A percentile compares a stretch with the other conserved stretches of the same genome.
These are phyloP conservation scores for Primulina tabacum DNA, from an alignment of 257 asterid genomes.

Conservation along the genomic window DNA sequence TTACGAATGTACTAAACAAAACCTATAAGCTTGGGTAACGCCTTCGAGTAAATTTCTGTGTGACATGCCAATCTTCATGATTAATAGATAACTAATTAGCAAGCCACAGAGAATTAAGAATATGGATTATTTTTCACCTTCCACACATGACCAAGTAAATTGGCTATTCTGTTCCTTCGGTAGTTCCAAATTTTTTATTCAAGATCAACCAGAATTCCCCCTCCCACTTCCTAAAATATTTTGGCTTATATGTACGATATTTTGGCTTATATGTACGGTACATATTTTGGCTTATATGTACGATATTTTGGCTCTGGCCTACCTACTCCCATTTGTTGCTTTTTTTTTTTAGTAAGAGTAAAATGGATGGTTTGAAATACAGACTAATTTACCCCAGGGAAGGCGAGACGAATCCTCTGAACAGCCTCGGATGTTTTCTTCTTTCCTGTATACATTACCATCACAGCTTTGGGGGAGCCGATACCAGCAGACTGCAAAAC, in stretches of 20 bases:
- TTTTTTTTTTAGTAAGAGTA: background rate
- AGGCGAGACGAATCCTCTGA: constrained; percentile 86
- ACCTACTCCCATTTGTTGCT: background rate
- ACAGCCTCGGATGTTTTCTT: constrained; percentile 73
- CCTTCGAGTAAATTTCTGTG: background rate
- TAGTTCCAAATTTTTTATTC: background rate
- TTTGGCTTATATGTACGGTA: no score
- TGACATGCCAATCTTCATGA: background rate
- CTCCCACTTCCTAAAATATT: background rate
- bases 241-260: no score
- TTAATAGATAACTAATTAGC: background rate
- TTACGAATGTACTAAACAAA: background rate
- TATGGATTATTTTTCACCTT: constrained; percentile 1
- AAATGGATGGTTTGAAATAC: background rate
- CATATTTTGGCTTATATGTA: no score
- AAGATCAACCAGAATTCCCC: background rate
- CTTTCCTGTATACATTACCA: constrained; percentile 88
- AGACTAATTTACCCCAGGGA: constrained; percentile 58
- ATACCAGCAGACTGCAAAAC: constrained; percentile 96
- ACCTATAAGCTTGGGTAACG: background rate
- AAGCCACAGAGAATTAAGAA: constrained; percentile 6
- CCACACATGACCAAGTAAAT: background rate
- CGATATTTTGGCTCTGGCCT: background rate
- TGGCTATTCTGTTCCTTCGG: background rate
- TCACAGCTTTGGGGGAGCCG: constrained; percentile 83